These are phyloP conservation scores for Kodamaea derodonti DNA, from an alignment of 1,139 yeast species.

Conservation along the genomic window DNA sequence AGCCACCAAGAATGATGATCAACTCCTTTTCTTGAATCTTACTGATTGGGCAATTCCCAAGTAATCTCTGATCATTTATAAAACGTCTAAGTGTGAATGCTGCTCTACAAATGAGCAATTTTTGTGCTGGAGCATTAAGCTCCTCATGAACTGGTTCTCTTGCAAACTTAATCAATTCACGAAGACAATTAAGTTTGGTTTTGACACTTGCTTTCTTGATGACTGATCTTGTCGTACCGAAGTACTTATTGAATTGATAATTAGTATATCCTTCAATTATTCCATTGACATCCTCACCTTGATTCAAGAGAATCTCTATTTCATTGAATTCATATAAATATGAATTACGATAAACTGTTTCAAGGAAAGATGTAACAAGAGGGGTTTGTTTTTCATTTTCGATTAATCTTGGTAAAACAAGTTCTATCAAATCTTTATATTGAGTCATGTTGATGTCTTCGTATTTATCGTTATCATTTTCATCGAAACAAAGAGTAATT, in stretches of 20 bases:
- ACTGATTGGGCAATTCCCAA: slow-evolving; percentile 32
- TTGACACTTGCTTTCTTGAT: slow-evolving; percentile 19
- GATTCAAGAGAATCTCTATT: slow-evolving; percentile 22
- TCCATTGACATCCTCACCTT: slow-evolving; percentile 2
- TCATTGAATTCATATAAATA: slow-evolving; percentile 49
- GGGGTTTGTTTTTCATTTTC: slow-evolving; percentile 18
- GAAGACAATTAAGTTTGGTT: slow-evolving; percentile 30
- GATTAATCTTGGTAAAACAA: slow-evolving; percentile 39
- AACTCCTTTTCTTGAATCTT: slow-evolving; percentile 35
- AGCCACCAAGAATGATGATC: slow-evolving; percentile 23
- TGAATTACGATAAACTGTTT: slow-evolving; percentile 32
- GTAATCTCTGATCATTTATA: slow-evolving; percentile 30
- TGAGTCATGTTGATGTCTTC: slow-evolving; percentile 49
- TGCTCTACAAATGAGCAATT: slow-evolving; percentile 26
- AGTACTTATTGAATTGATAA: slow-evolving; percentile 24
- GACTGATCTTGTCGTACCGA: slow-evolving; percentile 32
- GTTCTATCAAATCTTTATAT: slow-evolving; percentile 38
- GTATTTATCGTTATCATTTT: slow-evolving; percentile 15
- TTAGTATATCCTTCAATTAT: slow-evolving; percentile 17
- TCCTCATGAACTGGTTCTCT: slow-evolving; percentile 11
- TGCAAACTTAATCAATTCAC: slow-evolving; percentile 26
- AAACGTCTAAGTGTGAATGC: slow-evolving; percentile 34
- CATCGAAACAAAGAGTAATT: slow-evolving; percentile 39
- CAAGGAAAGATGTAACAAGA: slow-evolving; percentile 40
- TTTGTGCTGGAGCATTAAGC: slow-evolving; percentile 19